These are phyloP conservation scores for Excoecaria agallocha DNA, from an alignment of 345 rosid genomes.

Conservation along the genomic window DNA sequence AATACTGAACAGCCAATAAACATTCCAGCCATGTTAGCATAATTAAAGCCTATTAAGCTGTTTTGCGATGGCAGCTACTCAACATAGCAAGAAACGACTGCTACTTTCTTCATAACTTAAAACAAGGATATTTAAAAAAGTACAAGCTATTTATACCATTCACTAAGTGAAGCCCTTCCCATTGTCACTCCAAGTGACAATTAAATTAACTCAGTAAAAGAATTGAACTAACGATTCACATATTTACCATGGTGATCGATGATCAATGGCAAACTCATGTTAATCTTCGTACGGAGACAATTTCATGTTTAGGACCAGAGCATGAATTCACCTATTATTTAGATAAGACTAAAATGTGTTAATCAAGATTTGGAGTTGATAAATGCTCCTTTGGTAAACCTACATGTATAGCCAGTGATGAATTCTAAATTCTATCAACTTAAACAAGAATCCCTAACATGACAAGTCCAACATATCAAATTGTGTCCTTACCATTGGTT, in stretches of 20 bases:
- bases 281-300: background rate
- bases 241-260: background rate
- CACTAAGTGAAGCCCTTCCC: background rate
- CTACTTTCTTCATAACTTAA: background rate
- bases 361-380: background rate
- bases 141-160: background rate
- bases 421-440: constrained; percentile 1
- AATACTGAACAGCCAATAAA: background rate
- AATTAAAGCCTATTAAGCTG: background rate
- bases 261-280: background rate
- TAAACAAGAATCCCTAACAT: background rate
- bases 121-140: background rate
- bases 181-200: background rate
- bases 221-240: background rate
- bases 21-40: background rate
- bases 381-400: background rate
- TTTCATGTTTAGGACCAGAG: background rate
- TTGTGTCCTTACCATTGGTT: background rate
- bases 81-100: background rate
- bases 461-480: background rate
- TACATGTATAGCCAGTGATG: background rate
- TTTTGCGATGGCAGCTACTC: background rate
- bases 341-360: background rate
- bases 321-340: background rate
- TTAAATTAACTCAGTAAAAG: background rate